Evolutionary conservation across 164 flowering plant species (phyloP).

Genomic region (Protea cynaroides): DNA sequence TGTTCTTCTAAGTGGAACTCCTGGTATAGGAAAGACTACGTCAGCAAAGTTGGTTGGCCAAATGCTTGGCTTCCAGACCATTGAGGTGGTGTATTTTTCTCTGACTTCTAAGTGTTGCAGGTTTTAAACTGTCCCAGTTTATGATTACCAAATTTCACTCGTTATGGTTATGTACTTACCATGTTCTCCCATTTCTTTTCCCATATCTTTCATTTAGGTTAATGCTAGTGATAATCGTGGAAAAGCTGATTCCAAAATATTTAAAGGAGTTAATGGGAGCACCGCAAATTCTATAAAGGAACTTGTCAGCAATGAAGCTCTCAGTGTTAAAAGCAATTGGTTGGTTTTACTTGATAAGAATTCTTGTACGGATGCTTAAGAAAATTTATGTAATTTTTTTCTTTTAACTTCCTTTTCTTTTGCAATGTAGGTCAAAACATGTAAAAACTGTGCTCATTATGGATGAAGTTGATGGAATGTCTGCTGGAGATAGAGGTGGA

Average conservation of each 20-base stretch:
- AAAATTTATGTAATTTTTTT: too few relatives aligned
- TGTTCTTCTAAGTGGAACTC: slow-evolving; percentile 79
- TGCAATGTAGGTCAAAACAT: slow-evolving; percentile 55
- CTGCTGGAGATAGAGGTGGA: slow-evolving; percentile 99
- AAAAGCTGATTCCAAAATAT: slow-evolving; percentile 80
- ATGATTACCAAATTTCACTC: slow-evolving; percentile 13
- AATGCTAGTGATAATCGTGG: slow-evolving; percentile 99
- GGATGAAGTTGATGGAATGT: slow-evolving; percentile 99
- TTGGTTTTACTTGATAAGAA: too few relatives aligned
- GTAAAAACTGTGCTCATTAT: slow-evolving; percentile 78
- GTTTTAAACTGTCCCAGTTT: neutral
- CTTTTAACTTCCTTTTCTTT: slow-evolving; percentile 23
- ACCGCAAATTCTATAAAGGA: slow-evolving; percentile 92
- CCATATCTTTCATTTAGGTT: slow-evolving; percentile 30
- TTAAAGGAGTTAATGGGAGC: slow-evolving; percentile 85
- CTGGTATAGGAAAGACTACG: slow-evolving; percentile 96
- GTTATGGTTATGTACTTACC: too few relatives aligned
- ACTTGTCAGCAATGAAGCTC: slow-evolving; percentile 79
- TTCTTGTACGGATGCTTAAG: too few relatives aligned
- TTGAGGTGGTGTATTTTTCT: slow-evolving; percentile 49
- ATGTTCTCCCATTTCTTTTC: too few relatives aligned
- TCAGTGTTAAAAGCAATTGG: slow-evolving; percentile 41
- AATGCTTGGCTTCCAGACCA: slow-evolving; percentile 82
- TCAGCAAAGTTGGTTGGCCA: slow-evolving; percentile 89
- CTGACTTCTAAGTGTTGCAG: neutral